Evolutionary conservation across 2,329 filamentous ascomycete species (phyloP), one percentile per base, ranked within the genome.

Genomic region (Neonectria faginata): DNA sequence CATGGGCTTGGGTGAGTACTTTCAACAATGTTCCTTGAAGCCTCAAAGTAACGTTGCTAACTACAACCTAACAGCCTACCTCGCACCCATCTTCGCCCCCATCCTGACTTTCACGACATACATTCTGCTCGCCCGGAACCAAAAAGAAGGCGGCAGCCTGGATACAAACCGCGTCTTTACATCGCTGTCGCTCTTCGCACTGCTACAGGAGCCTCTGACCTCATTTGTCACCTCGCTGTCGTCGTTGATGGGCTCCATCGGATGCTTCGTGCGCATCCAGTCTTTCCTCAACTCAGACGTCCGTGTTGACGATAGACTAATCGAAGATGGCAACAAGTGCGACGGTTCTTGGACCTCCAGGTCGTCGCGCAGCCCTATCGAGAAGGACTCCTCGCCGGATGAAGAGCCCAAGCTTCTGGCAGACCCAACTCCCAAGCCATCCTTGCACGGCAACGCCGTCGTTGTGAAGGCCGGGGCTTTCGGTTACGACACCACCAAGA

Each of bases 81-180:
- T 70, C 11, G 65, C 67, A 42, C 67, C 67, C 3, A 64, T 66
- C 1, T 70, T 70, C 10, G 67, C 67, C 2, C 67, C 67, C 0
- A 29, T 70, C 10, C 52, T 70, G 5, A 68, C 50, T 2, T 70
- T 70, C 10, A 53, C 57, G 18, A 54, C 67, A 0, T 70, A 70
- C 48, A 70, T 65, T 31, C 50, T 70, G 18, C 22, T 70, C 5
- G 68, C 68, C 14, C 58, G 8, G 44, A 63, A 61, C 9, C 36
- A 36, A 2, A 53, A 42, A 8, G 67, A 41, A n/a, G 16, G 27
- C 4, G 53, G 45, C 2, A 69, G 57, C 33, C 42, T 70, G 3
- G 67, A 70, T n/a, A 66, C 48, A 1, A 70, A 66, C 18, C 62
- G 65, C 9, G 64, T 70, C 50, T 70, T 70, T 16, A 70, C 68